Base-by-base conservation (phyloP, 2,329 filamentous ascomycete genomes). In the Colletotrichum cereale region DNA sequence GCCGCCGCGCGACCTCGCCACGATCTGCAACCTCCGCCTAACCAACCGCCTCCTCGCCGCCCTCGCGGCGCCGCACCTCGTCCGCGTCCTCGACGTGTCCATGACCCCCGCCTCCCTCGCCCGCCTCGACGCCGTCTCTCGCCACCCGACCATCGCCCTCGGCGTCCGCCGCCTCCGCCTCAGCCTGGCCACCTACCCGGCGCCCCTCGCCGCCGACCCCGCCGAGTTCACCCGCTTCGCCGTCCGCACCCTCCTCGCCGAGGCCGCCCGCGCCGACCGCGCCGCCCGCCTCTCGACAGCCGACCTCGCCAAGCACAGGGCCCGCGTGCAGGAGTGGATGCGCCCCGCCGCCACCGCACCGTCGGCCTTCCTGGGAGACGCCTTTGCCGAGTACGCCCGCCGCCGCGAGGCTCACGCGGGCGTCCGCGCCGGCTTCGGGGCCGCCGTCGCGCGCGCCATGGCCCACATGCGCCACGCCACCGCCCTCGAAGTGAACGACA, bases 121-220 rank as follows among this genome's bases (percentile, higher is more conserved):
- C 12, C 26, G 42, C 8, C 31, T 62, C 12, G 29, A 47, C 29
- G 36, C 38, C 29, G 8, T 62, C 42, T 47, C 58, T 7, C 40
- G 31, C 36, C 58, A 62, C 26, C 58, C 58, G 44, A 4, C 14
- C 5, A 34, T 62, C 26, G 18, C 42, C 42, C 14, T 14, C 38
- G 58, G 58, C 40, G 42, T 62, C 11, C 42, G 14, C 44, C 24
- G 18, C 58, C 7, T 62, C 42, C 44, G 58, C 58, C 26, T 48
- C 42, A 11, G 12, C 29, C 26, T 62, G 21, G 42, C 58, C 18
- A 26, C 14, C 5, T 26, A 26, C 21, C 31, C 31, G n/a, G 18
- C 40, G 7, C 26, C 8, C 40, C 38, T 60, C n/a, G 24, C n/a
- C n/a, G 24, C 53, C 34, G 7, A 38, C 6, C 16, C 7, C 34